Base-by-base conservation (phyloP, 257 asterid genomes). In the Penstemon newberryi region DNA sequence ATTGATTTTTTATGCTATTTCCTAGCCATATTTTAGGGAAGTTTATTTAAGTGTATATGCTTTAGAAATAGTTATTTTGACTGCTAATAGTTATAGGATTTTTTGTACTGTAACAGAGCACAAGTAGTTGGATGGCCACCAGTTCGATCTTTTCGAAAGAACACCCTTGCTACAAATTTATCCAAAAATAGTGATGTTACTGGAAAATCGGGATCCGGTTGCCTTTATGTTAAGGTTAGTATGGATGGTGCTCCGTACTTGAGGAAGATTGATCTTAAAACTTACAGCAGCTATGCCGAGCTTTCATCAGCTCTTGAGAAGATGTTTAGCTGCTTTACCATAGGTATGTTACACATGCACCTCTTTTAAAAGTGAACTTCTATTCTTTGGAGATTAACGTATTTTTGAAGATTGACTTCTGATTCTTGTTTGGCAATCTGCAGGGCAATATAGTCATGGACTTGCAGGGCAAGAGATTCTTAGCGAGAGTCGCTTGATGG, bases 111-210 rank as follows among this genome's bases (percentile, higher is more conserved):
- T 53, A 67, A 71, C 81, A 88, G 97, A 84, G 88, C 92, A 62
- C 95, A 82, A 73, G 92, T 91, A 45, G 96, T 91, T 10, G 97
- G 97, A 66, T 88, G 97, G 96, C 97, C 96, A 64, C 97, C 96
- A 61, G 72, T 91, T 76, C 79, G 96, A 63, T 83, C 97, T 41
- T 91, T 86, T 77, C 80, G 94, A 3, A 91, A 91, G 87, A 87
- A 79, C 78, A 77, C 84, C 19, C 79, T 87, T 4, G 77, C 85
- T 15, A 75, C 91, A 6, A 85, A 73, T 65, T 38, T 13, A 54
- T 75, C 85, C 4, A 89, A 83, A 69, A 78, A 77, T 6, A 67
- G 37, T 9, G 85, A 84, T 8, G 66, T 25, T 53, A 74, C 62
- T 52, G 83, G 63, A 33, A 81, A 80, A 56, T 44, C 87, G 18